phyloP scores from a whole-genome alignment of 1,284 basidiomycete genomes.

The Sphagnurus paluster region DNA sequence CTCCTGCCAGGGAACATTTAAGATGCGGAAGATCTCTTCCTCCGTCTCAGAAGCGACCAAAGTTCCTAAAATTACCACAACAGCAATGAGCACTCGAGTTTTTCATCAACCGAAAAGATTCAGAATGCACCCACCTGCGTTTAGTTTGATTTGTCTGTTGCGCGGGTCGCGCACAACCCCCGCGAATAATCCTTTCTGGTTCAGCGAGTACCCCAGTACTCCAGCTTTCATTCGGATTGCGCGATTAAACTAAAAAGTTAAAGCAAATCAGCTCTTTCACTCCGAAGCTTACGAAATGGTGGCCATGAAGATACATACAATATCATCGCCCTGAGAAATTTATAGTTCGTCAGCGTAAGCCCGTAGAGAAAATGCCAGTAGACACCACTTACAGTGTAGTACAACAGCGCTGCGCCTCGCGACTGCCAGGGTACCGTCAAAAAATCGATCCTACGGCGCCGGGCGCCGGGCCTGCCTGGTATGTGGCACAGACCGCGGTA shows the following conservation, averaged over 20 bases:
- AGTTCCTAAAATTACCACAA: too few relatives aligned
- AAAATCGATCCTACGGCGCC: constrained; percentile 80
- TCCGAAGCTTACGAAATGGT: constrained; percentile 1
- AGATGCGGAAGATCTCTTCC: constrained; percentile 77
- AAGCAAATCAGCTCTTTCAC: not conserved
- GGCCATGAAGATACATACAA: constrained; percentile 47
- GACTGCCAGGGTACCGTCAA: constrained; percentile 76
- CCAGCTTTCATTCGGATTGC: constrained; percentile 84
- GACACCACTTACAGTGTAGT: constrained; percentile 72
- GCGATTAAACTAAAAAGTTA: constrained; percentile 75
- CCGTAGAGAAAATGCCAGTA: not conserved
- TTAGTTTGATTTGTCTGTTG: constrained; percentile 61
- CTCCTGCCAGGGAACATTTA: constrained; percentile 78
- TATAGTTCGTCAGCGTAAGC: not conserved
- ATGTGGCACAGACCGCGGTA: constrained; percentile 80
- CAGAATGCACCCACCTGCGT: constrained; percentile 55
- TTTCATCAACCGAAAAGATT: too few relatives aligned
- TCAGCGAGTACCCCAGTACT: constrained; percentile 80
- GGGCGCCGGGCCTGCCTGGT: constrained; percentile 36
- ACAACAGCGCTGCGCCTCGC: constrained; percentile 83
- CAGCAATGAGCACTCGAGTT: too few relatives aligned
- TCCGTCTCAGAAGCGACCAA: constrained; percentile 82
- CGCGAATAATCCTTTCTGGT: constrained; percentile 78
- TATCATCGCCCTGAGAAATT: constrained; percentile 68
- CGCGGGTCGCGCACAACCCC: constrained; percentile 72